A percentile compares a stretch with the other conserved stretches of the same genome.
phyloP scores from a whole-genome alignment of 352 stramenopile genomes.

The Pythium chondricola region DNA sequence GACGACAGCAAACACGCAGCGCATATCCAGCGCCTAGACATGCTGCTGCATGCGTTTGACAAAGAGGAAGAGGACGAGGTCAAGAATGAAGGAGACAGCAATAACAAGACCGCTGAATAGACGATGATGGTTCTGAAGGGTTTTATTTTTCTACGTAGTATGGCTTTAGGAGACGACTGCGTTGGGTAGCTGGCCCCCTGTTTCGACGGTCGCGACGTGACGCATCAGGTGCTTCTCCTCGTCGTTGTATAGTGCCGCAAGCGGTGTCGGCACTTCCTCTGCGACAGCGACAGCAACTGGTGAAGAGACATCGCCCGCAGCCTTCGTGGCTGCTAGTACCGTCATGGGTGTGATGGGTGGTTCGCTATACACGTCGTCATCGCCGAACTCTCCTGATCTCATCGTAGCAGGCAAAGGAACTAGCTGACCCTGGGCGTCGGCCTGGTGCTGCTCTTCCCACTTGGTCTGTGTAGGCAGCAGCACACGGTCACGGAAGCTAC shows the following conservation, averaged over 20 bases:
- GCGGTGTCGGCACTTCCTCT: conserved; percentile 42
- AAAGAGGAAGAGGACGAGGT: conserved; percentile 1
- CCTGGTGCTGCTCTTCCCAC: conserved; percentile 52
- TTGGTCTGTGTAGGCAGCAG: conserved; percentile 53
- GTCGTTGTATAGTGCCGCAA: conserved; percentile 67
- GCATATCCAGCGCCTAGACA: conserved; percentile 31
- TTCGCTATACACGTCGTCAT: conserved; percentile 14
- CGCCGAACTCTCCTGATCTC: conserved; percentile 8
- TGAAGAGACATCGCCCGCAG: not conserved
- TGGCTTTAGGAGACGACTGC: conserved; percentile 1
- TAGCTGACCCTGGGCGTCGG: conserved; percentile 1
- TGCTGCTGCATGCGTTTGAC: conserved; percentile 33
- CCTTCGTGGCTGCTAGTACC: not conserved
- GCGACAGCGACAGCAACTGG: not conserved
- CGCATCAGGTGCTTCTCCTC: conserved; percentile 66
- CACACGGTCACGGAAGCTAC: conserved; percentile 38
- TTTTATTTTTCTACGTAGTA: conserved; percentile 2
- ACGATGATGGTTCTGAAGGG: conserved; percentile 1
- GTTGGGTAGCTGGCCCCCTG: not conserved
- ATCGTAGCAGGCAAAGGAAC: not conserved
- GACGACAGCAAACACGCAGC: conserved; percentile 22
- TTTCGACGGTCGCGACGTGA: conserved; percentile 19
- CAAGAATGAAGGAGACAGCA: not conserved
- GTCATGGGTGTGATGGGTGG: not conserved
- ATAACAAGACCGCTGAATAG: not conserved